These are phyloP conservation scores for Bipolaris zeicola DNA, from an alignment of 2,329 filamentous ascomycete genomes.

Conservation along the genomic window DNA sequence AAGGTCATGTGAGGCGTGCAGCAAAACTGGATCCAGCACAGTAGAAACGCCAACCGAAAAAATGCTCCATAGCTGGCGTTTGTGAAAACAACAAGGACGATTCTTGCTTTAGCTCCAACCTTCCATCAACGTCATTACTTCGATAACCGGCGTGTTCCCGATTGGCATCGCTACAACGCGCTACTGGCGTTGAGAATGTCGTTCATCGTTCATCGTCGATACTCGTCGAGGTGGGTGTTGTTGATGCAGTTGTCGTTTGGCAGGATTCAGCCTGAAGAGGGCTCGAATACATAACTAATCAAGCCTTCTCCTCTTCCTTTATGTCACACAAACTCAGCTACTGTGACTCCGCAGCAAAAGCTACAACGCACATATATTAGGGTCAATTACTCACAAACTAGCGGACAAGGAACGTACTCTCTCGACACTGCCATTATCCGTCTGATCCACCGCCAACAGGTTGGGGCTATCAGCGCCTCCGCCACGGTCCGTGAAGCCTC, in stretches of 20 bases:
- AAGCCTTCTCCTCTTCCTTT: slow-evolving; percentile 27
- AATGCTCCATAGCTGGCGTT: not conserved
- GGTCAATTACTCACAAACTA: slow-evolving; percentile 25
- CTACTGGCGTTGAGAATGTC: not conserved
- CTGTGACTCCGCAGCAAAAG: slow-evolving; percentile 57
- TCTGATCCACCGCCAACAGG: slow-evolving; percentile 64
- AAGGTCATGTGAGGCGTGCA: not conserved
- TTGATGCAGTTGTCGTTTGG: not conserved
- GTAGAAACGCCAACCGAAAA: slow-evolving; percentile 2
- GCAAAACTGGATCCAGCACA: slow-evolving; percentile 1
- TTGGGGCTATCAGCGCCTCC: slow-evolving; percentile 67
- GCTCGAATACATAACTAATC: slow-evolving; percentile 12
- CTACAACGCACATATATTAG: slow-evolving; percentile 31
- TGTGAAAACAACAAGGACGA: slow-evolving; percentile 2
- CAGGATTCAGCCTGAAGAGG: not conserved
- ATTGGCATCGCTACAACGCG: not conserved
- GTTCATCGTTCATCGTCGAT: not conserved
- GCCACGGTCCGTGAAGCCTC: slow-evolving; percentile 73
- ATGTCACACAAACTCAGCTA: slow-evolving; percentile 45
- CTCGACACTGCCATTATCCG: slow-evolving; percentile 65
- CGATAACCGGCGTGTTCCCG: not conserved
- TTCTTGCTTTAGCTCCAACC: not conserved
- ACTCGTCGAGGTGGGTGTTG: not conserved
- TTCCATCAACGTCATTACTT: not conserved
- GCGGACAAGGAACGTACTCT: slow-evolving; percentile 53